Evolutionary conservation across 2,329 filamentous ascomycete genomes (phyloP).

Genomic region (Nothophoma quercina): DNA sequence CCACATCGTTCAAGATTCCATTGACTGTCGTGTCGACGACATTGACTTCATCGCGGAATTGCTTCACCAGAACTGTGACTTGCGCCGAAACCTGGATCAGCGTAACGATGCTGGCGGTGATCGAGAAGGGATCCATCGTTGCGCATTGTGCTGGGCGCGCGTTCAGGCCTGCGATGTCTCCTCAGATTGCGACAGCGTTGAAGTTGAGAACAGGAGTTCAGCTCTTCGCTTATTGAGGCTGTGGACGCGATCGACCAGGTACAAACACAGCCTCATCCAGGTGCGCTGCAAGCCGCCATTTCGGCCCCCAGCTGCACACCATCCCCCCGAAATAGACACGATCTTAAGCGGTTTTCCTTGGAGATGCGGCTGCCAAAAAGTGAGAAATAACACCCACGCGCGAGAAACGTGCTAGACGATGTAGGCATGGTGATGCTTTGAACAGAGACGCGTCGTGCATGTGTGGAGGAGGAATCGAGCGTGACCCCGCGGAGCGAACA

Average conservation of each 20-base stretch:
- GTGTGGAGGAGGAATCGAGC: too few species aligned
- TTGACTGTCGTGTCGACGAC: slow-evolving; percentile 30
- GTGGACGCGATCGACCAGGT: slow-evolving; percentile 15
- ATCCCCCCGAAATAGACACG: background rate
- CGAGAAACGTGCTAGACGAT: too few species aligned
- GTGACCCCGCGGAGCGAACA: too few species aligned
- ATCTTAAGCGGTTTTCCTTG: too few species aligned
- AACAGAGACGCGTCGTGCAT: too few species aligned
- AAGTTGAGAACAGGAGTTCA: slow-evolving; percentile 10
- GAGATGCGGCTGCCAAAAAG: too few species aligned
- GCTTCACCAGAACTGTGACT: slow-evolving; percentile 25
- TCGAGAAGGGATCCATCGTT: slow-evolving; percentile 29
- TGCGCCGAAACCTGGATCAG: slow-evolving; percentile 28
- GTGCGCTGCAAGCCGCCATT: slow-evolving; percentile 9
- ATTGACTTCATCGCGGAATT: slow-evolving; percentile 30
- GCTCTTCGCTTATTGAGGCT: slow-evolving; percentile 13
- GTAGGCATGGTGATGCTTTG: too few species aligned
- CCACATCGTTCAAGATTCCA: slow-evolving; percentile 31
- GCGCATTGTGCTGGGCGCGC: slow-evolving; percentile 8
- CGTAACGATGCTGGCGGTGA: slow-evolving; percentile 26
- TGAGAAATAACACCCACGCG: too few species aligned
- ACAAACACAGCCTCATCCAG: slow-evolving; percentile 15
- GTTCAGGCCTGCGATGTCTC: background rate
- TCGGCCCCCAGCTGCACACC: slow-evolving; percentile 7
- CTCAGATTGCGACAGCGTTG: background rate